Evolutionary conservation across 331 rosid genomes (phyloP).

Genomic region (Quercus phellos): DNA sequence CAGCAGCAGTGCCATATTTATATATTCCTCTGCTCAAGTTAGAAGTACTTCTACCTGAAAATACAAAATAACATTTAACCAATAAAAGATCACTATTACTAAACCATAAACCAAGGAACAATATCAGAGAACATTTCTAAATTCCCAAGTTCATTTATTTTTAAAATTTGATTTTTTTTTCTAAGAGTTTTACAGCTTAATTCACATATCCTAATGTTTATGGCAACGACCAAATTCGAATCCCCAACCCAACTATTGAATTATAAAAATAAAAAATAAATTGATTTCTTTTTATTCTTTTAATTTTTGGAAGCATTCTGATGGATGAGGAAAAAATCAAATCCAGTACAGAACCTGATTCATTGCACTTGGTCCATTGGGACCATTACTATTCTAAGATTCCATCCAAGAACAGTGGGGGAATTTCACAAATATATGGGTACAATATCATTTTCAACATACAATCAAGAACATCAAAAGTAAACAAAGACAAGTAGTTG

Average conservation of each 20-base stretch:
- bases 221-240: no score
- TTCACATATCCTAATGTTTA: no score
- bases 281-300: no score
- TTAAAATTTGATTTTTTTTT: background rate
- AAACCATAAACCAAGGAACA: background rate
- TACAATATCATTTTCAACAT: background rate
- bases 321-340: background rate
- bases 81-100: background rate
- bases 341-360: background rate
- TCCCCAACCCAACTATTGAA: no score
- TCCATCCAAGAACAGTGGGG: background rate
- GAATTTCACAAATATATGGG: background rate
- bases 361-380: background rate
- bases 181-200: no score
- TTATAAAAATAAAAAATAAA: no score
- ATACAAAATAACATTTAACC: background rate
- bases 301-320: background rate
- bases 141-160: background rate
- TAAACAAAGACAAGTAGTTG: background rate
- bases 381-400: background rate
- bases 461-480: background rate
- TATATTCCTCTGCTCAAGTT: conserved; percentile 27
- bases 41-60: conserved; percentile 44
- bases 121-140: background rate
- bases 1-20: conserved; percentile 63